Percentiles rank a stretch among this genome's conserved stretches.
These are phyloP conservation scores for Astrothelium subdiscretum DNA, from an alignment of 495 filamentous ascomycete species.

Conservation along the genomic window DNA sequence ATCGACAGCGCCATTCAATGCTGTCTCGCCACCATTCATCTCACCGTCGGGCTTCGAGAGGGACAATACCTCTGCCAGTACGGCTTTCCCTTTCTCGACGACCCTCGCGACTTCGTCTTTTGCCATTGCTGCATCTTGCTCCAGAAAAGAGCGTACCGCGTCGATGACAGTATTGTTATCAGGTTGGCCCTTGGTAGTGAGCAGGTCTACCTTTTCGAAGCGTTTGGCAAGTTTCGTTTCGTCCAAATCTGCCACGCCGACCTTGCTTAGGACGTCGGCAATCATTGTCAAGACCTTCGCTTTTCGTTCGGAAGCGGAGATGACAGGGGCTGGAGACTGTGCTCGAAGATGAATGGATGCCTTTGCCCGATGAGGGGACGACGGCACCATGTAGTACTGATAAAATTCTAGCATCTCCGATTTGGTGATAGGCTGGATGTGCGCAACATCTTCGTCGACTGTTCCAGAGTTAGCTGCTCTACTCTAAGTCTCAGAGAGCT, in stretches of 20 bases:
- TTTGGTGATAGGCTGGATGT: slow-evolving; percentile 65
- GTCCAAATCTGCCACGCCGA: slow-evolving; percentile 36
- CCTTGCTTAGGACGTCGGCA: slow-evolving; percentile 39
- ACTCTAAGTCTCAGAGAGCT: neutral
- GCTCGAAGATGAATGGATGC: slow-evolving; percentile 73
- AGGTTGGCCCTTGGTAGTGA: slow-evolving; percentile 28
- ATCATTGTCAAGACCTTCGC: slow-evolving; percentile 39
- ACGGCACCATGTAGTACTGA: slow-evolving; percentile 61
- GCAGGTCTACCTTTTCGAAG: slow-evolving; percentile 36
- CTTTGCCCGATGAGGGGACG: slow-evolving; percentile 64
- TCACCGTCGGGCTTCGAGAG: slow-evolving; percentile 17
- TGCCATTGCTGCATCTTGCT: slow-evolving; percentile 33
- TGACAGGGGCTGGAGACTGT: slow-evolving; percentile 39
- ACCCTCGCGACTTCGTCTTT: slow-evolving; percentile 34
- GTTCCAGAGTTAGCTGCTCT: slow-evolving; percentile 10
- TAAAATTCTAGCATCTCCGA: slow-evolving; percentile 70
- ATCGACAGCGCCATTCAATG: neutral
- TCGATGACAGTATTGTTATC: slow-evolving; percentile 29
- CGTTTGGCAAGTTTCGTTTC: slow-evolving; percentile 30
- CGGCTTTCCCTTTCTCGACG: slow-evolving; percentile 34
- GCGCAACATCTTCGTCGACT: slow-evolving; percentile 66
- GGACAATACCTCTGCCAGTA: slow-evolving; percentile 27
- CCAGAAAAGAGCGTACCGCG: slow-evolving; percentile 40
- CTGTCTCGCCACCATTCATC: slow-evolving; percentile 26
- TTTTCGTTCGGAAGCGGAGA: slow-evolving; percentile 40